Evolutionary conservation across 1,139 yeast genomes (phyloP).

Genomic region (Suhomyces chickasaworum): DNA sequence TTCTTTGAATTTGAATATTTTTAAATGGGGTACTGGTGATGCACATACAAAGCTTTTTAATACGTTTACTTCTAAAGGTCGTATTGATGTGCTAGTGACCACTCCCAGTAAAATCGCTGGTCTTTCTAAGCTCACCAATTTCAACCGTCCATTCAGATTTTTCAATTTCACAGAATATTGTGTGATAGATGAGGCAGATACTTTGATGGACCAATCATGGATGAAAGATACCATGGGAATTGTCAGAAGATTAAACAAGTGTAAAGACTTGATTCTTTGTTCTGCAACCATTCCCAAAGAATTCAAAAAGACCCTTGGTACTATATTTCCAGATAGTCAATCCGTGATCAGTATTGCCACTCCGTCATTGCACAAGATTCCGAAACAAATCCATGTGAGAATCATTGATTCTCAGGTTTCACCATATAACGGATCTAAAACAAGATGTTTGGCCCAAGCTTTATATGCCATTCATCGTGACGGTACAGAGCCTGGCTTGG

Average conservation of each 20-base stretch:
- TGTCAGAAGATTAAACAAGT: conserved; percentile 53
- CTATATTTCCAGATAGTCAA: conserved; percentile 62
- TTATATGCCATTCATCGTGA: conserved; percentile 83
- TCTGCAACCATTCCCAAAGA: conserved; percentile 89
- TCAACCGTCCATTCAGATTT: conserved; percentile 50
- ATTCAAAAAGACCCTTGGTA: conserved; percentile 63
- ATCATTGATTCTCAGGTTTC: conserved; percentile 72
- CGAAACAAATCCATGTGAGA: conserved; percentile 69
- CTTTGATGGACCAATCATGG: conserved; percentile 85
- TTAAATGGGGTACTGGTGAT: conserved; percentile 60
- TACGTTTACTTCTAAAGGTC: conserved; percentile 40
- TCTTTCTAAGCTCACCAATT: conserved; percentile 45
- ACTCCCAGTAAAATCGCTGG: conserved; percentile 73
- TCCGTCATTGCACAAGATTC: conserved; percentile 80
- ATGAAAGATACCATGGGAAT: conserved; percentile 64
- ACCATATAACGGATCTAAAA: conserved; percentile 82
- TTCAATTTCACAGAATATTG: conserved; percentile 55
- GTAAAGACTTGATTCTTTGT: conserved; percentile 70
- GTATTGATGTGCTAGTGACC: conserved; percentile 78
- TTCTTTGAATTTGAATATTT: conserved; percentile 45
- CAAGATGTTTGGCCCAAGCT: conserved; percentile 84
- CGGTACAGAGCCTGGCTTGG: conserved; percentile 74
- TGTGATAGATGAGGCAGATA: conserved; percentile 95
- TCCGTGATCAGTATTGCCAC: conserved; percentile 65
- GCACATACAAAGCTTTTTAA: conserved; percentile 53